A percentile compares a stretch with the other conserved stretches of the same genome.
Conservation (phyloP, 257 asterid species). For the Nicotiana attenuata region DNA sequence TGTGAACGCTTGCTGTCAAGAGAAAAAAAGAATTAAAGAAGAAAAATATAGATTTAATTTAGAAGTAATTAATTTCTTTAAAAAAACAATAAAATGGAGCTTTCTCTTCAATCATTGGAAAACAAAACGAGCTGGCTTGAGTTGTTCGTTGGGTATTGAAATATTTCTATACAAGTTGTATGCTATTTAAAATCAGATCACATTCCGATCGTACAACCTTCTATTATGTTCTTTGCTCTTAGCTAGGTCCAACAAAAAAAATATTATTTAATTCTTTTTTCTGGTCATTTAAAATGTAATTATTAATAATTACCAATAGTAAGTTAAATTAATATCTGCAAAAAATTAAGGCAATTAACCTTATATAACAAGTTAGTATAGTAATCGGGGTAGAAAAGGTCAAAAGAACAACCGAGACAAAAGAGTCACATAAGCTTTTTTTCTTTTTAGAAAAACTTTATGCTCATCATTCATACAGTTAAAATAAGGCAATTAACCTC, state of each 20-base stretch:
- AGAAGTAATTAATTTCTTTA: not conserved
- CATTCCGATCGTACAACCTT: not conserved
- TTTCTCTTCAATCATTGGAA: not conserved
- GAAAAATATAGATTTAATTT: not conserved
- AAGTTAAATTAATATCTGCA: too few species aligned
- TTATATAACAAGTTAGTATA: too few species aligned
- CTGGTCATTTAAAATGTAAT: too few species aligned
- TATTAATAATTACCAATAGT: too few species aligned
- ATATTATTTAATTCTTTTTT: too few species aligned
- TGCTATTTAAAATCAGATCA: not conserved
- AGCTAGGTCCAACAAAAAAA: not conserved
- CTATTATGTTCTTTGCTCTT: not conserved
- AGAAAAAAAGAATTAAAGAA: not conserved
- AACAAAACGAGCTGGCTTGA: not conserved
- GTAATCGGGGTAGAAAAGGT: too few species aligned
- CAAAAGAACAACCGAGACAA: too few species aligned
- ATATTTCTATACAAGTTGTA: not conserved
- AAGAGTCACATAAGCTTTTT: too few species aligned
- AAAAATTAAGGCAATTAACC: too few species aligned
- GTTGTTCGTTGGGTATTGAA: not conserved
- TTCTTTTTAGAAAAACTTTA: too few species aligned
- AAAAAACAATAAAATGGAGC: not conserved
- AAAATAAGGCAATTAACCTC: too few species aligned
- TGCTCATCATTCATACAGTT: too few species aligned
- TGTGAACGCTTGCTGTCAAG: conserved; percentile 8